Evolutionary conservation across 345 rosid species (phyloP).

Genomic region (Triadica sebifera): DNA sequence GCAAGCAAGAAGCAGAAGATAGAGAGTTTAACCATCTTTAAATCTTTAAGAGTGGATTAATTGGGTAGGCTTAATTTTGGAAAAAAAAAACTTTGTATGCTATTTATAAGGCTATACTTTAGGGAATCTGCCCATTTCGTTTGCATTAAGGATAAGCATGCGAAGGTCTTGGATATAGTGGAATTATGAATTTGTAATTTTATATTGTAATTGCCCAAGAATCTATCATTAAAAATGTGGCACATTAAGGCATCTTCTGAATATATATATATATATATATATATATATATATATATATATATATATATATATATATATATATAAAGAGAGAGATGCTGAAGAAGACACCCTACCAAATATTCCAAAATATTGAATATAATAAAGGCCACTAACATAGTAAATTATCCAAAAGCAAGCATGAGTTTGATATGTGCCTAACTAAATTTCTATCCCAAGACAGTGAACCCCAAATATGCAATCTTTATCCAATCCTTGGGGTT

Average conservation of each 20-base stretch:
- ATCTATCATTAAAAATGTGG: background rate
- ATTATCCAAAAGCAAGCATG: background rate
- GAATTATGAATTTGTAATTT: slow-evolving; percentile 8
- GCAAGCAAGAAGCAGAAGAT: slow-evolving; percentile 19
- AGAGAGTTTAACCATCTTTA: slow-evolving; percentile 21
- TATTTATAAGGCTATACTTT: background rate
- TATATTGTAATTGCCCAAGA: background rate
- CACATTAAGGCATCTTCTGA: background rate
- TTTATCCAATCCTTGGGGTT: background rate
- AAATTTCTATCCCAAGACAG: background rate
- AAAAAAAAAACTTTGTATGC: background rate
- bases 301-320: too few relatives aligned
- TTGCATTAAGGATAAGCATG: slow-evolving; percentile 6
- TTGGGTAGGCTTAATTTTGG: background rate
- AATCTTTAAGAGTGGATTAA: slow-evolving; percentile 5
- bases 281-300: too few relatives aligned
- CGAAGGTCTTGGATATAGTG: background rate
- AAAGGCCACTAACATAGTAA: background rate
- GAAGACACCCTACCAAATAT: too few relatives aligned
- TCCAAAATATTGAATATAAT: too few relatives aligned
- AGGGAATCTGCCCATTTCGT: background rate
- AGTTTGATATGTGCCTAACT: background rate
- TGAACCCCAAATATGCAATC: too few relatives aligned
- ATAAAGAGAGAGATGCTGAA: too few relatives aligned
- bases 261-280: too few relatives aligned